phyloP scores from a whole-genome alignment of 495 filamentous ascomycete species.

The Paragyromitra xinjiangensis region DNA sequence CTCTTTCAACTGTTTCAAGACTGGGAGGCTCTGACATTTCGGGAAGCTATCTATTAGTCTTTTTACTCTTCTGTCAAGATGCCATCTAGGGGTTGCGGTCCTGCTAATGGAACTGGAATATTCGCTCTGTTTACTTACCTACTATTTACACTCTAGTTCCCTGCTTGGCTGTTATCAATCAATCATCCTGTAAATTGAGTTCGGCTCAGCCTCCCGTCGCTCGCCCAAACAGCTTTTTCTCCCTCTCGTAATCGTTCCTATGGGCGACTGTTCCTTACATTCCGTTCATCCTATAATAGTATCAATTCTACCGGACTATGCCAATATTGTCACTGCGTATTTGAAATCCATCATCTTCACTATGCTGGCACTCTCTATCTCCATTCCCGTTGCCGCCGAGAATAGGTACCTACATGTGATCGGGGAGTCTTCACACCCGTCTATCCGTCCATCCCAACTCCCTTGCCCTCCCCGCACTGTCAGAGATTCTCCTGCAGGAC shows the following conservation, averaged over 20 bases:
- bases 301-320: neutral
- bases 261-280: neutral
- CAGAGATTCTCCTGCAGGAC: slow-evolving; percentile 5
- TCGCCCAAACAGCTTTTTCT: neutral
- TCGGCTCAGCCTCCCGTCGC: neutral
- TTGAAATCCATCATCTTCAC: neutral
- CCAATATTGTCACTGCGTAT: neutral
- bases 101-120: neutral
- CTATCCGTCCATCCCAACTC: neutral
- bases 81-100: neutral
- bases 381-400: neutral
- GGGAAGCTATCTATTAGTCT: neutral
- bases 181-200: neutral
- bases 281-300: neutral
- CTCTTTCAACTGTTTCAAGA: neutral
- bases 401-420: neutral
- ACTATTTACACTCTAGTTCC: neutral
- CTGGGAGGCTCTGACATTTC: neutral
- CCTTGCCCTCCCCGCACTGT: neutral
- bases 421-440: neutral
- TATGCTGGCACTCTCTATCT: neutral
- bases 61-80: neutral
- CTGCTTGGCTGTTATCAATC: neutral
- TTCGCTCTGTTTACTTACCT: neutral
- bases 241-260: neutral